A percentile compares a stretch with the other conserved stretches of the same genome.
Conservation (phyloP, 768 basidiomycete genomes). For the Termitomyces sp. region DNA sequence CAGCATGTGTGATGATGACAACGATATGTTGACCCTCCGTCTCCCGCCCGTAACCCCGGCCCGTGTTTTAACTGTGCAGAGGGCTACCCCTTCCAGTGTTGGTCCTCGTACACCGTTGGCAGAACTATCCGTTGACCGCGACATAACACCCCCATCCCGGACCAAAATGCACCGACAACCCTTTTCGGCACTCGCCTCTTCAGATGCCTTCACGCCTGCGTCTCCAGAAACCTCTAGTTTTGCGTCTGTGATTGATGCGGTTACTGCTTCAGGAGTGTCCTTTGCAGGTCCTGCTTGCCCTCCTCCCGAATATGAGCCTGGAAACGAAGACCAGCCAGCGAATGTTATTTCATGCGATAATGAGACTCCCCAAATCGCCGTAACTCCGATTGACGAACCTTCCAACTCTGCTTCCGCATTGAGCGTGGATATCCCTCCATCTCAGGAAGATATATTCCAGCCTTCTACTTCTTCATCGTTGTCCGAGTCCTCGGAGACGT, state of each 20-base stretch:
- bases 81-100: conserved; percentile 16
- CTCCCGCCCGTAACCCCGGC: conserved; percentile 26
- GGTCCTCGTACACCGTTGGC: conserved; percentile 32
- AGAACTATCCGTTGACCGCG: conserved; percentile 28
- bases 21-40: conserved; percentile 31
- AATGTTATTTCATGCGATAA: background rate
- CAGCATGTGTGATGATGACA: conserved; percentile 29
- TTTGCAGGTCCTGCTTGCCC: conserved; percentile 11
- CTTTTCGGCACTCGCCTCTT: conserved; percentile 17
- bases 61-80: background rate
- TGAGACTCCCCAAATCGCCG: conserved; percentile 7
- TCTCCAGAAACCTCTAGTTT: conserved; percentile 8
- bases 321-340: background rate
- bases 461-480: conserved; percentile 17
- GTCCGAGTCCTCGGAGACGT: conserved; percentile 14
- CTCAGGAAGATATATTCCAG: conserved; percentile 19
- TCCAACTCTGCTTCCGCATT: conserved; percentile 21
- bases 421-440: conserved; percentile 18
- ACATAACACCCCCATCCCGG: conserved; percentile 29
- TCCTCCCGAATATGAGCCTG: background rate
- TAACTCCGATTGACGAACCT: conserved; percentile 14
- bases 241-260: conserved; percentile 15
- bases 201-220: conserved; percentile 7
- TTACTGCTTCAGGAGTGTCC: conserved; percentile 15
- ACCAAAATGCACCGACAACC: conserved; percentile 23